phyloP scores from a whole-genome alignment of 208 protist genomes.

The Trypanosoma caninum region DNA sequence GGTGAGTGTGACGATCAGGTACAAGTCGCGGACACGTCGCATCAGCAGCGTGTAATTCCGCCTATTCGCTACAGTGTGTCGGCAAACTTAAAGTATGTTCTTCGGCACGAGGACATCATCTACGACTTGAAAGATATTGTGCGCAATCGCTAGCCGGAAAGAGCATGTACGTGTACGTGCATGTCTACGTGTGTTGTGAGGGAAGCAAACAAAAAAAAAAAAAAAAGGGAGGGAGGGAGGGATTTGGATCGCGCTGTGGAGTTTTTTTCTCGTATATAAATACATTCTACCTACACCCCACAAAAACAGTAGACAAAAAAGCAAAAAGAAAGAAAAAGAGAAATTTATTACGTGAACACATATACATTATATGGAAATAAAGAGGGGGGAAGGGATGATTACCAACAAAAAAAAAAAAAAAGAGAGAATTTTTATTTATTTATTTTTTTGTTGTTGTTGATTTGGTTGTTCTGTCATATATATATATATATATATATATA shows the following conservation, averaged over 20 bases:
- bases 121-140: conserved; percentile 73
- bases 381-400: background rate
- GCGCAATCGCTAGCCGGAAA: conserved; percentile 40
- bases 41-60: conserved; percentile 39
- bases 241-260: no score
- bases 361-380: no score
- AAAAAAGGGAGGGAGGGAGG: background rate
- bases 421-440: background rate
- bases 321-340: no score
- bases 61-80: conserved; percentile 70
- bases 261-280: no score
- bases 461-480: background rate
- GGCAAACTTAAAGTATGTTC: conserved; percentile 82
- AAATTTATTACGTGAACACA: no score
- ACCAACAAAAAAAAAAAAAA: no score
- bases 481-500: background rate
- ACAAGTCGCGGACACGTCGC: conserved; percentile 2
- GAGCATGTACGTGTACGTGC: background rate
- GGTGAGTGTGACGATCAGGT: background rate
- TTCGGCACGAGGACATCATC: conserved; percentile 81
- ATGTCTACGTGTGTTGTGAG: background rate
- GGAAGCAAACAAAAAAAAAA: conserved; percentile 2
- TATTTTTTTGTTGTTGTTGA: background rate
- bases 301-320: no score
- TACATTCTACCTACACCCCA: no score